Conservation (phyloP, 2,329 filamentous ascomycete genomes). For the Epichloe uncinata region DNA sequence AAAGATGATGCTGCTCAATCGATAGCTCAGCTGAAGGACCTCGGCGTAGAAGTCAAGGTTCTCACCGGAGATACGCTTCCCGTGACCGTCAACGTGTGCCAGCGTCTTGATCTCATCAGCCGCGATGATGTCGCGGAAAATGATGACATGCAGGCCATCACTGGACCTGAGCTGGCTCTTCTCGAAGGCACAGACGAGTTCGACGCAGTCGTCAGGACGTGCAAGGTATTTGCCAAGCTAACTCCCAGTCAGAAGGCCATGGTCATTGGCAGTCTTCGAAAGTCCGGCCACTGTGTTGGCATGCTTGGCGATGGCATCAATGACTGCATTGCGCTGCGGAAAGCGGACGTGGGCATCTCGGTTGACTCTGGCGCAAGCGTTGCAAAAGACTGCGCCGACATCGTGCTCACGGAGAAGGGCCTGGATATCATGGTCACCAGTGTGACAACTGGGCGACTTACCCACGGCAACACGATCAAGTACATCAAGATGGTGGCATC, state of each 20-base stretch:
- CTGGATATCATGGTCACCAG: slow-evolving; percentile 15
- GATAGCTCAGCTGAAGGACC: slow-evolving; percentile 10
- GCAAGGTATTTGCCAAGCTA: slow-evolving; percentile 18
- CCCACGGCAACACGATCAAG: slow-evolving; percentile 18
- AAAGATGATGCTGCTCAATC: slow-evolving; percentile 16
- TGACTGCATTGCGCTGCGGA: slow-evolving; percentile 16
- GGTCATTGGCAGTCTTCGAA: slow-evolving; percentile 13
- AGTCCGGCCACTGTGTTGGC: slow-evolving; percentile 14
- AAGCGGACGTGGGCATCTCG: slow-evolving; percentile 17
- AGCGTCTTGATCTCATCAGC: slow-evolving; percentile 11
- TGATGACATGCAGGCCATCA: slow-evolving; percentile 13
- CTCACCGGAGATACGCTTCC: slow-evolving; percentile 16
- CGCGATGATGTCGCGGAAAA: slow-evolving; percentile 7
- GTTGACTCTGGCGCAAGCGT: slow-evolving; percentile 17
- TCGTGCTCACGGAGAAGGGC: slow-evolving; percentile 18
- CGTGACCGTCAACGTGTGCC: slow-evolving; percentile 17
- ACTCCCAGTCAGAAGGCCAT: slow-evolving; percentile 15
- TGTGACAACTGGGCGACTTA: slow-evolving; percentile 14
- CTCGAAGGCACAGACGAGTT: slow-evolving; percentile 10
- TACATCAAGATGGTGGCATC: slow-evolving; percentile 20
- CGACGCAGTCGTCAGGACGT: slow-evolving; percentile 11
- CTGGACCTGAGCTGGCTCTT: slow-evolving; percentile 11
- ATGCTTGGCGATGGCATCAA: slow-evolving; percentile 20
- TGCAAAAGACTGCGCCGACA: slow-evolving; percentile 17
- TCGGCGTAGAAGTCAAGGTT: slow-evolving; percentile 17